Conservation (phyloP, 306 rosid genomes). For the Vigna angularis region DNA sequence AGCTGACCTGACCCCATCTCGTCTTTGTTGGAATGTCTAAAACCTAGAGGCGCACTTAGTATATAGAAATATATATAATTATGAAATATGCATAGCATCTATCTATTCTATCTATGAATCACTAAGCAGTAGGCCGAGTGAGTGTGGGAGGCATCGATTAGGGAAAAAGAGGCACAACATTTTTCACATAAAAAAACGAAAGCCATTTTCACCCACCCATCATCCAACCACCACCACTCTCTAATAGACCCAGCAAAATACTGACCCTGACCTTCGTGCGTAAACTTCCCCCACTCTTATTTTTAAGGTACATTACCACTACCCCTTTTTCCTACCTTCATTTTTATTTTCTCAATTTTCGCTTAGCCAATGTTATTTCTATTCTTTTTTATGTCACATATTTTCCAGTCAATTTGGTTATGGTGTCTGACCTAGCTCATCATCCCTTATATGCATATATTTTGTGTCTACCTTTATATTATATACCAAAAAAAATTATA, state of each 20-base stretch:
- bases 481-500: background rate
- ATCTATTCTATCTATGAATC: constrained; percentile 24
- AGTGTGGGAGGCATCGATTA: constrained; percentile 47
- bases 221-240: constrained; percentile 32
- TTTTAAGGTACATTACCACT: constrained; percentile 64
- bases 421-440: constrained; percentile 60
- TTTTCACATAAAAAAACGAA: constrained; percentile 46
- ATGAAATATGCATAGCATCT: background rate
- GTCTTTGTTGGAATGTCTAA: constrained; percentile 40
- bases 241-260: constrained; percentile 45
- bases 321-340: constrained; percentile 23
- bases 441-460: constrained; percentile 33
- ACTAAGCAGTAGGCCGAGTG: constrained; percentile 36
- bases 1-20: constrained; percentile 22
- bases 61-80: background rate
- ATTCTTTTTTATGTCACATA: constrained; percentile 62
- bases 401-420: constrained; percentile 57
- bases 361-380: constrained; percentile 58
- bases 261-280: constrained; percentile 50
- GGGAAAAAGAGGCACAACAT: constrained; percentile 34
- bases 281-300: constrained; percentile 44
- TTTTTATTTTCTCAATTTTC: constrained; percentile 45
- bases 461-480: constrained; percentile 43
- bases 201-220: constrained; percentile 30
- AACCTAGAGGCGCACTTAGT: constrained; percentile 49